Conservation (phyloP, 1,139 yeast genomes). For the Nakaseomyces nivariensis region DNA sequence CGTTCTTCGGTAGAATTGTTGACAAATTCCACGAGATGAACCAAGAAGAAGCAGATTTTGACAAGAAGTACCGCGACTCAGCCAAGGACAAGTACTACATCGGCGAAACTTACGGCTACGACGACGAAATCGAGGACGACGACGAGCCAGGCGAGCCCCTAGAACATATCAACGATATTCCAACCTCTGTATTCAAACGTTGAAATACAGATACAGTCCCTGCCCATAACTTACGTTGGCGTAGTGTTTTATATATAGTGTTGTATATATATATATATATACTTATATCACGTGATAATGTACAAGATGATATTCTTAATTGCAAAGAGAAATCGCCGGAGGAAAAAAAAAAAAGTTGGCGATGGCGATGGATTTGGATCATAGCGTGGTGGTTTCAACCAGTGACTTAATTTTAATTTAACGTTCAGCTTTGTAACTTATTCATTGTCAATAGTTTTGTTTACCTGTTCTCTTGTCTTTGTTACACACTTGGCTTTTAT, state of each 20-base stretch:
- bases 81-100: constrained; percentile 16
- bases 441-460: not conserved
- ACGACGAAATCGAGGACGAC: constrained; percentile 14
- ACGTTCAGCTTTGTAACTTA: too few relatives aligned
- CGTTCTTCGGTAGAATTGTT: constrained; percentile 8
- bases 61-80: constrained; percentile 11
- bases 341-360: too few relatives aligned
- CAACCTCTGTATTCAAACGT: constrained; percentile 2
- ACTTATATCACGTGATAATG: not conserved
- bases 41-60: constrained; percentile 27
- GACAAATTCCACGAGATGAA: constrained; percentile 25
- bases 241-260: not conserved
- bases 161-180: constrained; percentile 5
- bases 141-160: constrained; percentile 5
- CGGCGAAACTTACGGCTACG: constrained; percentile 20
- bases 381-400: not conserved
- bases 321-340: not conserved
- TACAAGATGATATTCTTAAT: not conserved
- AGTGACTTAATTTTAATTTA: too few relatives aligned
- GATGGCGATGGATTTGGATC: not conserved
- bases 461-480: not conserved
- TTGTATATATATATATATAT: too few relatives aligned
- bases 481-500: too few relatives aligned
- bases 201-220: not conserved
- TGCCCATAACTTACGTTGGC: too few relatives aligned